Conservation (phyloP, 2,329 filamentous ascomycete species). For the Teratosphaeria viscida region DNA sequence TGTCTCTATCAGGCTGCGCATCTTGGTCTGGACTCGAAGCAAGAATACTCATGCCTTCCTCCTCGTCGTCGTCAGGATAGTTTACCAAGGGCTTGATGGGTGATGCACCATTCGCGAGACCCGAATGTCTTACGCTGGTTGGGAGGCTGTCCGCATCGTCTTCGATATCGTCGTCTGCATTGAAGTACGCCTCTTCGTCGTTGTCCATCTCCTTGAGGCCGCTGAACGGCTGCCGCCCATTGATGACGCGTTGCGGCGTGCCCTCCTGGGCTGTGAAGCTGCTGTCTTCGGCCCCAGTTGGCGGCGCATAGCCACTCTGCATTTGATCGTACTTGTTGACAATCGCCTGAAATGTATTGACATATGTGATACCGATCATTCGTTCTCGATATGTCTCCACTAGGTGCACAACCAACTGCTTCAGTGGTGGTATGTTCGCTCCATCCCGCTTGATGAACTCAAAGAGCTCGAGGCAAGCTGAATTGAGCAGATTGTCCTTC, state of each 20-base stretch:
- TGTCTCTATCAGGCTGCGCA: background rate
- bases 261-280: slow-evolving; percentile 59
- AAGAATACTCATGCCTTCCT: slow-evolving; percentile 44
- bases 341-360: slow-evolving; percentile 72
- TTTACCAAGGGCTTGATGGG: slow-evolving; percentile 71
- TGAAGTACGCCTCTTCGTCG: slow-evolving; percentile 89
- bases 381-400: slow-evolving; percentile 76
- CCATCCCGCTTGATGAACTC: slow-evolving; percentile 74
- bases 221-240: slow-evolving; percentile 49
- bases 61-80: slow-evolving; percentile 82
- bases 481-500: slow-evolving; percentile 85
- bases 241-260: slow-evolving; percentile 34
- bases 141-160: slow-evolving; percentile 41
- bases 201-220: slow-evolving; percentile 74
- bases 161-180: slow-evolving; percentile 67
- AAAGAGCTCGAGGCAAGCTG: slow-evolving; percentile 87
- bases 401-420: slow-evolving; percentile 70
- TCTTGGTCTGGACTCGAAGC: slow-evolving; percentile 37
- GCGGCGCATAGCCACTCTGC: slow-evolving; percentile 36
- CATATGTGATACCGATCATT: slow-evolving; percentile 64
- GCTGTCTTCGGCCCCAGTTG: slow-evolving; percentile 40
- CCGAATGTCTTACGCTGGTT: slow-evolving; percentile 21
- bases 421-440: slow-evolving; percentile 36
- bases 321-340: slow-evolving; percentile 71
- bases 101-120: slow-evolving; percentile 51